Conservation (phyloP, 345 rosid genomes). For the Gossypium longicalyx region DNA sequence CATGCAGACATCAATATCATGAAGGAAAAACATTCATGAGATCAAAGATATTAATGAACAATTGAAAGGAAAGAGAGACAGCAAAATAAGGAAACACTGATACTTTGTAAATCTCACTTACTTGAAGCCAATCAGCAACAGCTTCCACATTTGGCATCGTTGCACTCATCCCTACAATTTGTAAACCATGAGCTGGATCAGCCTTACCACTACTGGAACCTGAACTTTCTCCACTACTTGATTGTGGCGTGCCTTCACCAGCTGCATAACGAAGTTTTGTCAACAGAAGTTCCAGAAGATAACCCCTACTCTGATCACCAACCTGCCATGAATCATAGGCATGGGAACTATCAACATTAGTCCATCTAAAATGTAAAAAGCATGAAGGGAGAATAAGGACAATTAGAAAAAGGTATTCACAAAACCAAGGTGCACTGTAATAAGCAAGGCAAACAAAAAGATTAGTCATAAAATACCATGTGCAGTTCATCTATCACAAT, state of each 20-base stretch:
- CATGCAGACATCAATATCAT: neutral
- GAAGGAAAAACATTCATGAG: neutral
- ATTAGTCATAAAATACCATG: constrained; percentile 52
- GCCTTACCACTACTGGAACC: constrained; percentile 73
- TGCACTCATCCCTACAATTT: constrained; percentile 99
- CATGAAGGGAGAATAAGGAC: neutral
- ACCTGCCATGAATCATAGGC: constrained; percentile 48
- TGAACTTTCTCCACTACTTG: constrained; percentile 83
- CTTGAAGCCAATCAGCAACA: constrained; percentile 98
- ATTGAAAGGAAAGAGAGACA: neutral
- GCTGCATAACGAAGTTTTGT: constrained; percentile 97
- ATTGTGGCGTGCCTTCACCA: constrained; percentile 81
- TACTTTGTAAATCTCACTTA: constrained; percentile 29
- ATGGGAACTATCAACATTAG: constrained; percentile 17
- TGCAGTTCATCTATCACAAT: constrained; percentile 96
- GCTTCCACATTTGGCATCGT: constrained; percentile 98
- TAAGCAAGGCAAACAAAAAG: constrained; percentile 18
- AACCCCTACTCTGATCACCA: constrained; percentile 92
- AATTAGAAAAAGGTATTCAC: constrained; percentile 1
- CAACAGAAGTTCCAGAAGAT: constrained; percentile 90
- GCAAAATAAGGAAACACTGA: constrained; percentile 11
- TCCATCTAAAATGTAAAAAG: neutral
- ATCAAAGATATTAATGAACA: constrained; percentile 3
- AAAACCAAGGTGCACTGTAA: neutral
- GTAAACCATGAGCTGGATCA: constrained; percentile 80